Conservation (phyloP, 768 basidiomycete species). For the Boletus subparvulus region DNA sequence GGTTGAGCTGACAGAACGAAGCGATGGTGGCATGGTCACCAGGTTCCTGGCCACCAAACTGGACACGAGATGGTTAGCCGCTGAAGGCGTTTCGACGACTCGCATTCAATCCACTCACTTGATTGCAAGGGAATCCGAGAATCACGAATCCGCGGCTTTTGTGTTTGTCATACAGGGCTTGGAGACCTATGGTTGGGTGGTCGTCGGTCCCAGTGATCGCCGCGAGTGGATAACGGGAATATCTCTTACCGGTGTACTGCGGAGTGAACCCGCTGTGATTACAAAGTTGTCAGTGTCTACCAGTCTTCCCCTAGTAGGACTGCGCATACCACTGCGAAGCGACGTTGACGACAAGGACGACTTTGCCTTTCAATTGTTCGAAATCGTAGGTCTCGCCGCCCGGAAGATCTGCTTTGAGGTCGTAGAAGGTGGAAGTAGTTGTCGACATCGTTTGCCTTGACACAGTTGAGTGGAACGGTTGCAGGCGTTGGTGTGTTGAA, state of each 20-base stretch:
- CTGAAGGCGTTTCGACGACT: no score
- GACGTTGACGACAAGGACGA: conserved; percentile 75
- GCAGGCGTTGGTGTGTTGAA: conserved; percentile 6
- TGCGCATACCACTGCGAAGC: conserved; percentile 62
- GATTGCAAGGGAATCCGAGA: conserved; percentile 91
- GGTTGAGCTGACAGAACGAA: conserved; percentile 75
- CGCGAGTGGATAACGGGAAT: neutral
- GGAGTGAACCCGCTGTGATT: conserved; percentile 75
- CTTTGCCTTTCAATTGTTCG: conserved; percentile 69
- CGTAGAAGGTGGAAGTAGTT: conserved; percentile 51
- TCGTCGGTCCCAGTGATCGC: neutral
- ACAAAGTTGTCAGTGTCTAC: neutral
- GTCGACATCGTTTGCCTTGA: conserved; percentile 25
- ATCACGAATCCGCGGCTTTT: conserved; percentile 73
- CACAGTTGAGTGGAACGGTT: conserved; percentile 7
- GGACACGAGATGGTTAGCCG: neutral
- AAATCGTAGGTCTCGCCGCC: conserved; percentile 58
- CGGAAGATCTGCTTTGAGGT: conserved; percentile 65
- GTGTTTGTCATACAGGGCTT: conserved; percentile 79
- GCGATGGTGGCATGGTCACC: conserved; percentile 73
- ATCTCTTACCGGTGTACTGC: conserved; percentile 63
- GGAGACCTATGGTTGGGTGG: conserved; percentile 55
- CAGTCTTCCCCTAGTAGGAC: neutral
- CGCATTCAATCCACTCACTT: conserved; percentile 41
- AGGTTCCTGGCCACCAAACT: conserved; percentile 89